Conservation (phyloP, 352 stramenopile genomes). For the Phytophthora nicotianae region DNA sequence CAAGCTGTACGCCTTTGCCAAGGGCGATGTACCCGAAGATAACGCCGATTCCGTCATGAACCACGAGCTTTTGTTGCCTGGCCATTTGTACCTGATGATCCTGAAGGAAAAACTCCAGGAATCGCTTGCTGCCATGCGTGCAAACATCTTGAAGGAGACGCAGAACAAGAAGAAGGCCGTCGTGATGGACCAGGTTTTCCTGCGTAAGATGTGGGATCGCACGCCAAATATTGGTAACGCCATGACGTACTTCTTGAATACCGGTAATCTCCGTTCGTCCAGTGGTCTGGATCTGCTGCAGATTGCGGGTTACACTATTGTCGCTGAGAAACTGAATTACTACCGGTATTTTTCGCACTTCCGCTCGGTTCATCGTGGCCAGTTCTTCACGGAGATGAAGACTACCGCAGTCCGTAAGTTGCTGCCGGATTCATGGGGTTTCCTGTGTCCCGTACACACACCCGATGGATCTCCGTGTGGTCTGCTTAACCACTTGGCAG, state of each 20-base stretch:
- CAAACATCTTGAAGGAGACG: conserved; percentile 84
- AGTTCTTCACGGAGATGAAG: conserved; percentile 99
- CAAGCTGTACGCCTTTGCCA: conserved; percentile 98
- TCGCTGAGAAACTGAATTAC: conserved; percentile 99
- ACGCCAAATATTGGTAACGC: conserved; percentile 92
- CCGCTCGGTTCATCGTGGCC: conserved; percentile 97
- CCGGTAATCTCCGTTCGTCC: conserved; percentile 97
- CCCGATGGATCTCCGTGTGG: conserved; percentile 99
- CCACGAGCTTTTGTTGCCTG: conserved; percentile 96
- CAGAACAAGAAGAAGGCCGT: conserved; percentile 58
- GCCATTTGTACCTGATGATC: conserved; percentile 96
- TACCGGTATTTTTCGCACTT: conserved; percentile 99
- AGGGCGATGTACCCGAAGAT: conserved; percentile 94
- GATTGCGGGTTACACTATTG: conserved; percentile 98
- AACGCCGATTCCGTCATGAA: conserved; percentile 99
- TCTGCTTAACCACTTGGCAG: conserved; percentile 98
- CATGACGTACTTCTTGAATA: conserved; percentile 99
- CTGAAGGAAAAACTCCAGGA: conserved; percentile 99
- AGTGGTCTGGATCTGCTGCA: conserved; percentile 98
- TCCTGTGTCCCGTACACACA: conserved; percentile 99
- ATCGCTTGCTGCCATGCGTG: conserved; percentile 76
- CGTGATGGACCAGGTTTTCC: conserved; percentile 86
- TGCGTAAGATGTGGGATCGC: conserved; percentile 94
- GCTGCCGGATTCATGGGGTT: conserved; percentile 98
- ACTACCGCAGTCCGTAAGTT: conserved; percentile 98